phyloP scores from a whole-genome alignment of 2,329 filamentous ascomycete genomes.

The Paraphaeosphaeria sporulosa region DNA sequence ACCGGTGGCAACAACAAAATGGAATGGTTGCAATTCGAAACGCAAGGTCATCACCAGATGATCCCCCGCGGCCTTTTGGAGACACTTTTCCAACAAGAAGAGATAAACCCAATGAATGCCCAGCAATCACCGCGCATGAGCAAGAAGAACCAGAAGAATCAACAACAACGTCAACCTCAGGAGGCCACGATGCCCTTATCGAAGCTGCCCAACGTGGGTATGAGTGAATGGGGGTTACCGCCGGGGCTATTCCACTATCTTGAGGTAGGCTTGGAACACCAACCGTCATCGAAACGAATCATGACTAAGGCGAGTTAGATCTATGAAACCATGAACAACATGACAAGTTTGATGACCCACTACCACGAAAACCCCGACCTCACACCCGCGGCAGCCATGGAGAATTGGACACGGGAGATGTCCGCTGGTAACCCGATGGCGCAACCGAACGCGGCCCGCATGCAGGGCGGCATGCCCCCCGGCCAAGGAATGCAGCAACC shows the following conservation, averaged over 20 bases:
- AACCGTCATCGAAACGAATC: conserved; percentile 20
- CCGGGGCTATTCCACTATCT: conserved; percentile 66
- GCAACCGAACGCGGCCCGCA: conserved; percentile 29
- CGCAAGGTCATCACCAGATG: conserved; percentile 80
- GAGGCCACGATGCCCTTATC: conserved; percentile 55
- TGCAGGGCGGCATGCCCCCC: conserved; percentile 32
- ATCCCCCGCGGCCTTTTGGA: conserved; percentile 71
- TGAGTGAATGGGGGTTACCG: conserved; percentile 63
- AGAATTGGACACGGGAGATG: conserved; percentile 59
- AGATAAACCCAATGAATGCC: conserved; percentile 56
- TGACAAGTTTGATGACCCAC: conserved; percentile 67
- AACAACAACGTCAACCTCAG: conserved; percentile 52
- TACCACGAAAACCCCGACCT: conserved; percentile 62
- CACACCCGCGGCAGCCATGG: conserved; percentile 63
- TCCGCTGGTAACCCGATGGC: conserved; percentile 32
- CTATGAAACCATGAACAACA: conserved; percentile 70
- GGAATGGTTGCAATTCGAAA: conserved; percentile 83
- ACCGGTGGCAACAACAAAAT: conserved; percentile 73
- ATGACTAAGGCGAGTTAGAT: conserved; percentile 54
- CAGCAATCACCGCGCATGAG: conserved; percentile 65
- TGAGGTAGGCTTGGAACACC: conserved; percentile 59
- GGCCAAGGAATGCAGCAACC: conserved; percentile 39
- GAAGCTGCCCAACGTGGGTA: conserved; percentile 55
- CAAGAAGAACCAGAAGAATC: conserved; percentile 60
- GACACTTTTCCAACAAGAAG: conserved; percentile 54